Evolutionary conservation across 257 asterid species (phyloP).

Genomic region (Lycium barbarum): DNA sequence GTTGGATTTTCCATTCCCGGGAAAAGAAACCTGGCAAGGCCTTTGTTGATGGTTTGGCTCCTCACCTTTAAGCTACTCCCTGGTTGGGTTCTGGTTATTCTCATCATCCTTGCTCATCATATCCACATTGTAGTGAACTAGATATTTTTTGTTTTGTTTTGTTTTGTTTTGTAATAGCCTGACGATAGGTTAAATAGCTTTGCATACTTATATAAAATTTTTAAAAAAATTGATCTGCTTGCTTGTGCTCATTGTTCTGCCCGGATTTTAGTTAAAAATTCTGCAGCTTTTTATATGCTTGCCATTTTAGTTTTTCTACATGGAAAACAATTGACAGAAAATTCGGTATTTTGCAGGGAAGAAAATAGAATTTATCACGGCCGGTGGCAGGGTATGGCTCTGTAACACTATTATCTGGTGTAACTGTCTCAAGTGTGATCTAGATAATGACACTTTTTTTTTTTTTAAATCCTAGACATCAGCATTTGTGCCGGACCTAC

Average conservation of each 20-base stretch:
- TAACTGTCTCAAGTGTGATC: constrained; percentile 4
- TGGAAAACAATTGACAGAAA: background rate
- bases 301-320: constrained; percentile 18
- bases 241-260: background rate
- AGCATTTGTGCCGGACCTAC: constrained; percentile 91
- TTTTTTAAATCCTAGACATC: constrained; percentile 65
- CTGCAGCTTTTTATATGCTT: constrained; percentile 17
- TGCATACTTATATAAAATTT: background rate
- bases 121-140: background rate
- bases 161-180: constrained; percentile 14
- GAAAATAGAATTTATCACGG: constrained; percentile 82
- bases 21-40: constrained; percentile 97
- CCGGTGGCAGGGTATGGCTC: constrained; percentile 91
- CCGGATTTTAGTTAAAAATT: background rate
- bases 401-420: constrained; percentile 25
- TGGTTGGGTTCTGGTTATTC: constrained; percentile 36
- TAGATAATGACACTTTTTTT: background rate
- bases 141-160: background rate
- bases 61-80: constrained; percentile 53
- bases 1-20: constrained; percentile 96
- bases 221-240: background rate
- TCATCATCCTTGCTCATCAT: constrained; percentile 10
- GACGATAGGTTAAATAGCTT: background rate
- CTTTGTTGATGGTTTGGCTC: constrained; percentile 93
- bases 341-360: constrained; percentile 66